Evolutionary conservation across 2,329 filamentous ascomycete genomes (phyloP), one percentile per base, ranked within the genome.

Genomic region (Monilinia aucupariae): DNA sequence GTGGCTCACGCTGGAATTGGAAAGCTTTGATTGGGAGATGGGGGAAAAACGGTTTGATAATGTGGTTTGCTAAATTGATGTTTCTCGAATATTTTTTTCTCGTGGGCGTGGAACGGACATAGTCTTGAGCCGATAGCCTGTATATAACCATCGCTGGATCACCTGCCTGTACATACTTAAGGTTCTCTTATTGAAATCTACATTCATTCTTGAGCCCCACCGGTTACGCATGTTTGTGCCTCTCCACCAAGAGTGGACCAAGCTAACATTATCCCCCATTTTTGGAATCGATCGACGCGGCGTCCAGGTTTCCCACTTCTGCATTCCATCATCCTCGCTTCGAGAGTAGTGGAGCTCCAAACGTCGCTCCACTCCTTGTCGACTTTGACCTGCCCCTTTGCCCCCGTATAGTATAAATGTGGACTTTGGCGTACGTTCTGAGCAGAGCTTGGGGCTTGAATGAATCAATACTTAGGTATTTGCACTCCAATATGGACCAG

Each of bases 1-100:
- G 27, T 55, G 49, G 59, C 59, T 7, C 34, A 61, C 47, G 50
- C 59, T 34, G 59, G 59, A n/a, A 45, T 61, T 55, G 59, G 59
- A 17, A 61, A 61, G 39, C 43, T 61, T 22, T 34, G 47, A 34
- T 30, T 6, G 27, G 27, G 3, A 3, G 27, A 30, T 30, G 27
- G 17, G 27, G 25, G 20, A 5, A 10, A 4, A n/a, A 0, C 3
- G 9, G 6, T 6, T 45, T 13, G 7, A 12, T 13, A n/a, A n/a
- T 5, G 30, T 32, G 20, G 12, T 15, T n/a, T 5, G 37, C 30
- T 9, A 25, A 12, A 7, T 17, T 9, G 12, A 34, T 56, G 13
- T 4, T 10, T 5, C 15, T 34, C 41, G 41, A 9, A 1, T 13
- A n/a, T 25, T n/a, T 7, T 10, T 47, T 32, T 30, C 6, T 30